phyloP scores from a whole-genome alignment of 2,329 filamentous ascomycete species.

The Rhynchosporium agropyri region DNA sequence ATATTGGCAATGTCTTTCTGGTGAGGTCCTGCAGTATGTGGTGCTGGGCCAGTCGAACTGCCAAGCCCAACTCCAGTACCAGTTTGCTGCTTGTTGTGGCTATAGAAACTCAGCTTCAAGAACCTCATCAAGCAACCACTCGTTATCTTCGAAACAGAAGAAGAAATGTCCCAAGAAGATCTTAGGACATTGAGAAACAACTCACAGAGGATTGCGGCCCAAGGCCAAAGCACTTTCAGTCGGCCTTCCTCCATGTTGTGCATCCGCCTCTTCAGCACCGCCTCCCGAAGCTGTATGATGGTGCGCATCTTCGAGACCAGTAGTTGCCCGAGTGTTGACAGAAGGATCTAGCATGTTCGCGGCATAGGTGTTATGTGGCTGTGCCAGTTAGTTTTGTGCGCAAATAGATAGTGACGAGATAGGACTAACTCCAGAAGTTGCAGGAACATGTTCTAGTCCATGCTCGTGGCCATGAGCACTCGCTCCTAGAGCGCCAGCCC shows the following conservation, averaged over 20 bases:
- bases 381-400: conserved; percentile 16
- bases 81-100: conserved; percentile 16
- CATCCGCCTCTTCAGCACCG: conserved; percentile 35
- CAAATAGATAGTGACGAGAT: background rate
- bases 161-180: no score
- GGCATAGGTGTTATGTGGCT: conserved; percentile 37
- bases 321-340: conserved; percentile 22
- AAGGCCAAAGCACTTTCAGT: conserved; percentile 10
- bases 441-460: conserved; percentile 13
- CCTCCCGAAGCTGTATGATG: conserved; percentile 34
- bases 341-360: conserved; percentile 40
- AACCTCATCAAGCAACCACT: background rate
- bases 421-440: conserved; percentile 11
- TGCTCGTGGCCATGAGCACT: conserved; percentile 28
- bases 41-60: conserved; percentile 11
- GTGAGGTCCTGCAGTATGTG: conserved; percentile 13
- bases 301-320: conserved; percentile 28
- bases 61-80: conserved; percentile 5
- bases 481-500: conserved; percentile 26
- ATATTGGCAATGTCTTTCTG: conserved; percentile 14
- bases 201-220: background rate
- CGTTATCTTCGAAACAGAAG: no score
- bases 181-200: no score
- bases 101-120: background rate
- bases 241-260: no score